Percentiles rank a stretch among this genome's conserved stretches.
phyloP scores from a whole-genome alignment of 805 yeast genomes.

The Monosporozyma unispora region DNA sequence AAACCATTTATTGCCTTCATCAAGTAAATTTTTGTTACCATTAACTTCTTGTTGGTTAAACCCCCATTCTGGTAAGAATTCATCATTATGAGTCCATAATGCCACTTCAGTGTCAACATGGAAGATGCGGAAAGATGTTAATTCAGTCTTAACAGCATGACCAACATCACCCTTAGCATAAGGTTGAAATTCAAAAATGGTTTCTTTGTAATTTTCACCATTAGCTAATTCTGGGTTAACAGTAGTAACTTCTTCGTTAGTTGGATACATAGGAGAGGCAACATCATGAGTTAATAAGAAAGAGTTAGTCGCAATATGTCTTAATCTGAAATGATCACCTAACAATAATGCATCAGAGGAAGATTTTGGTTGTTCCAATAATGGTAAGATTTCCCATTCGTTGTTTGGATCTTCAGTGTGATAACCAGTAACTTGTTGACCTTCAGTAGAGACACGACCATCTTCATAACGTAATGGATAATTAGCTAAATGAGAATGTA shows the following conservation, averaged over 20 bases:
- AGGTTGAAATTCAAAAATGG: conserved; percentile 67
- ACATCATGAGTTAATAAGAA: conserved; percentile 86
- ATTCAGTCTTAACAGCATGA: conserved; percentile 51
- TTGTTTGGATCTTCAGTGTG: conserved; percentile 52
- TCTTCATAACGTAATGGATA: conserved; percentile 94
- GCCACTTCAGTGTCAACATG: conserved; percentile 87
- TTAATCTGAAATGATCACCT: conserved; percentile 68
- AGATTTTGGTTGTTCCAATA: conserved; percentile 34
- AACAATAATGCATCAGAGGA: conserved; percentile 47
- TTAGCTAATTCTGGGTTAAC: conserved; percentile 51
- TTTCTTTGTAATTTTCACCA: conserved; percentile 52
- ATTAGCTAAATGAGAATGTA: conserved; percentile 70
- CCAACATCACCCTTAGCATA: conserved; percentile 43
- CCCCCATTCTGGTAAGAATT: conserved; percentile 90
- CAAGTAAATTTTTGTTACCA: conserved; percentile 78
- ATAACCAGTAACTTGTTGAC: conserved; percentile 85
- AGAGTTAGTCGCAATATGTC: conserved; percentile 74
- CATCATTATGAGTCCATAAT: conserved; percentile 86
- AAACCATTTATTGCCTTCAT: conserved; percentile 62
- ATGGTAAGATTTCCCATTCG: conserved; percentile 81
- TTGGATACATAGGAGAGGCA: conserved; percentile 84
- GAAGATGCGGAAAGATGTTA: conserved; percentile 56
- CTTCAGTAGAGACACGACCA: conserved; percentile 88
- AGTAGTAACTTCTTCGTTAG: conserved; percentile 90
- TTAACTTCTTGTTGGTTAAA: conserved; percentile 86